Evolutionary conservation across 2,329 filamentous ascomycete genomes (phyloP), one percentile per base, ranked within the genome.

Genomic region (Aspergillus texensis): DNA sequence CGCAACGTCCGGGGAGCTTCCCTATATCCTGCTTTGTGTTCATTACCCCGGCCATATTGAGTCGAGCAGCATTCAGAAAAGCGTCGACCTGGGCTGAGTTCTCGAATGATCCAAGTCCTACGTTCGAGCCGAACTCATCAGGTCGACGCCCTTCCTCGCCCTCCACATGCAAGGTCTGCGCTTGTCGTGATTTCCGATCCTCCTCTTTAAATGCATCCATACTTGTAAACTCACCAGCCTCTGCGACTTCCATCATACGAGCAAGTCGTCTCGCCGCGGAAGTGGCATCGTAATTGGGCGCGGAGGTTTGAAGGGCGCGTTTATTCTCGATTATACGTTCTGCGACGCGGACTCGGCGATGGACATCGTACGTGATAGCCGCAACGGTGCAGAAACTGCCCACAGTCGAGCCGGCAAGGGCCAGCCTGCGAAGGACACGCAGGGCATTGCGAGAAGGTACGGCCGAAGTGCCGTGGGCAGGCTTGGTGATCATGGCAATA

Each of bases 381-480:
- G 77, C 78, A 54, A 80, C 72, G 3, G 78, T 75, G 61, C 79
- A 81, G 53, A 77, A 74, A 43, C 79, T 74, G 10, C 79, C 78
- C 28, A 80, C 72, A 2, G 79, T 73, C 67, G 78, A 70, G 6
- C 75, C 75, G 6, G 75, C 73, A n/a, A 77, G 68, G 21, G 75
- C 75, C 41, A 77, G 61, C 58, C 71, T 69, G 21, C 75, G 74
- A n/a, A 77, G 76, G 12, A 77, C 75, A 64, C 79, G 78, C 24
- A 82, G 73, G 50, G 79, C 79, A 72, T 80, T 79, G 63, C 78
- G 79, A 28, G 80, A 82, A 28, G 80, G 80, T 43, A 81, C 75
- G 60, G 74, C 67, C 24, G 77, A 68, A 43, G 70, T 67, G 57
- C 68, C 65, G 58, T 68, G 70, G 57, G 70, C 64, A 64, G 76